These are phyloP conservation scores for Cladochytrium replicatum DNA, from an alignment of 192 early-diverging fungal genomes.

Conservation along the genomic window DNA sequence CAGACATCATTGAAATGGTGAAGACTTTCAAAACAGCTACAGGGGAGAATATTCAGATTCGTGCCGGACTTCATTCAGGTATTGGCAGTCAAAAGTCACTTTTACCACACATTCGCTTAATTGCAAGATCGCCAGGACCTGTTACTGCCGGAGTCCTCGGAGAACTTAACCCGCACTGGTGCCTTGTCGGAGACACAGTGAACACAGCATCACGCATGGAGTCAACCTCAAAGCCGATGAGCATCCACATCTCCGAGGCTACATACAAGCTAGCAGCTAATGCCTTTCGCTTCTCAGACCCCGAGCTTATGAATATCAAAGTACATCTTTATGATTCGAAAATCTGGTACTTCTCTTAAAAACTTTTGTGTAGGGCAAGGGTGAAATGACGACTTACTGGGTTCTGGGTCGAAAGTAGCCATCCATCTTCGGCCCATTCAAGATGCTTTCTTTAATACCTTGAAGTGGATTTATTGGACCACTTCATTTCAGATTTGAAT, in stretches of 20 bases:
- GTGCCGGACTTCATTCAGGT: neutral
- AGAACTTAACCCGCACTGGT: constrained; percentile 5
- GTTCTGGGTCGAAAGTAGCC: too few species aligned
- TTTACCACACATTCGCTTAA: too few species aligned
- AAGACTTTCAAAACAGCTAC: neutral
- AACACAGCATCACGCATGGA: constrained; percentile 34
- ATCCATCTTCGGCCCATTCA: too few species aligned
- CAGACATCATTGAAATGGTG: neutral
- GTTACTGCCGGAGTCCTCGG: constrained; percentile 4
- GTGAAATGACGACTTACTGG: too few species aligned
- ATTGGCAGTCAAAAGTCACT: too few species aligned
- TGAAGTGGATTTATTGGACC: too few species aligned
- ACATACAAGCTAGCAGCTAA: constrained; percentile 14
- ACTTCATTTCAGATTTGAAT: too few species aligned
- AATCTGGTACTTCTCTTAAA: neutral
- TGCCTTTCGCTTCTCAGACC: neutral
- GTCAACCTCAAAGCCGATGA: constrained; percentile 29
- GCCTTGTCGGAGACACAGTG: constrained; percentile 34
- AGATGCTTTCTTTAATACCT: too few species aligned
- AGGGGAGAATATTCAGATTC: neutral
- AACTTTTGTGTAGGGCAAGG: too few species aligned
- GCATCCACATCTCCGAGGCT: constrained; percentile 25
- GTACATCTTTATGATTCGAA: neutral
- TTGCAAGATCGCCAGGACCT: too few species aligned
- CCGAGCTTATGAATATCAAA: neutral